Conservation (phyloP, 2,329 filamentous ascomycete species). For the Botryotinia globosa region DNA sequence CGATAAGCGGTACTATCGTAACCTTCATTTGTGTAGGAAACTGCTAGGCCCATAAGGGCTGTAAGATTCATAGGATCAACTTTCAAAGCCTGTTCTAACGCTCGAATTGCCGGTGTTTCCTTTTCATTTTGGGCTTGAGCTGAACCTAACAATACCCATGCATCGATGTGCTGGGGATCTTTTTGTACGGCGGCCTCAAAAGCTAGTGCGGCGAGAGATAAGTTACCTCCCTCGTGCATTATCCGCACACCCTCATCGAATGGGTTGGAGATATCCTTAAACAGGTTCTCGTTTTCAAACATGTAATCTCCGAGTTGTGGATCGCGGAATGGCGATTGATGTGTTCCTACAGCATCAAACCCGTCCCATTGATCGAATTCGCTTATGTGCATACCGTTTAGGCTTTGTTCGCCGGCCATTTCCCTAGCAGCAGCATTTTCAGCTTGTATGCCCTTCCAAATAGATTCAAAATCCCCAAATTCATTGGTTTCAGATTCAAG, state of each 20-base stretch:
- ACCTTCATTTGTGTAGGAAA: slow-evolving; percentile 97
- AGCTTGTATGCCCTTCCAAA: slow-evolving; percentile 80
- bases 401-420: slow-evolving; percentile 63
- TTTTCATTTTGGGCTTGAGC: slow-evolving; percentile 99
- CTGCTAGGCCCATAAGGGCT: slow-evolving; percentile 90
- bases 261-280: slow-evolving; percentile 74
- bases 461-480: slow-evolving; percentile 84
- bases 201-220: slow-evolving; percentile 87
- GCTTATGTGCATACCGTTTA: slow-evolving; percentile 56
- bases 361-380: slow-evolving; percentile 78
- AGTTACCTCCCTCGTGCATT: slow-evolving; percentile 88
- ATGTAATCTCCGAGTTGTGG: slow-evolving; percentile 84
- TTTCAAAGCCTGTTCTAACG: slow-evolving; percentile 85
- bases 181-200: slow-evolving; percentile 96
- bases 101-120: slow-evolving; percentile 91
- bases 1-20: slow-evolving; percentile 97
- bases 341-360: slow-evolving; percentile 68
- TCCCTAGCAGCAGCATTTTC: slow-evolving; percentile 68
- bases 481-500: slow-evolving; percentile 69
- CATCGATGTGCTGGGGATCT: slow-evolving; percentile 80
- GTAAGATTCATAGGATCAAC: slow-evolving; percentile 82
- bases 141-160: slow-evolving; percentile 88
- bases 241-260: slow-evolving; percentile 93
- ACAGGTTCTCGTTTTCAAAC: slow-evolving; percentile 93
- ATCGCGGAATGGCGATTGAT: slow-evolving; percentile 62